Percentiles rank a stretch among this genome's conserved stretches.
These are phyloP conservation scores for Coemansia sp. DNA, from an alignment of 192 early-diverging fungal species.

Conservation along the genomic window DNA sequence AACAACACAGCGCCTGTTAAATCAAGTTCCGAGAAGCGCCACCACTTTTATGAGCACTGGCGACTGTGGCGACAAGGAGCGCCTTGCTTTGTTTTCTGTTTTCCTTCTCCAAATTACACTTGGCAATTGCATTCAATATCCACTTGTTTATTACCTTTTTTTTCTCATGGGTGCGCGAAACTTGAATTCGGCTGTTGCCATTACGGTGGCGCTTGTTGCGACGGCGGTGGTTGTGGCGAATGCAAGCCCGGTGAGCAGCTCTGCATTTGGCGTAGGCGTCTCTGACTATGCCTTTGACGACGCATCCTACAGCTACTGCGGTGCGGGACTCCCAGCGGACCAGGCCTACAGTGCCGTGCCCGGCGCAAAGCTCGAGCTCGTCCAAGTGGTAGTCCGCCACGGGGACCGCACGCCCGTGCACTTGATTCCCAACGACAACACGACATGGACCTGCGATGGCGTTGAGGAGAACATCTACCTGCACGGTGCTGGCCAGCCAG, in stretches of 20 bases:
- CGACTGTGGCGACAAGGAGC: not conserved
- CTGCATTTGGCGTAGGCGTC: slow-evolving; percentile 9
- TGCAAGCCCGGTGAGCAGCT: slow-evolving; percentile 6
- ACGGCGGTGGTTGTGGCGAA: slow-evolving; percentile 12
- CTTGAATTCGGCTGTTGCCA: not conserved
- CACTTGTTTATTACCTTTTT: not conserved
- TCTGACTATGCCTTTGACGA: slow-evolving; percentile 19
- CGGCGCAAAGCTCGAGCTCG: slow-evolving; percentile 55
- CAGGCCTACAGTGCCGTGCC: slow-evolving; percentile 30
- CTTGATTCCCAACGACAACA: slow-evolving; percentile 39
- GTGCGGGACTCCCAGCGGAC: slow-evolving; percentile 28
- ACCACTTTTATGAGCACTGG: not conserved
- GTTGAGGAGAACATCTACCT: slow-evolving; percentile 38
- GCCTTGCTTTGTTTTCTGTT: not conserved
- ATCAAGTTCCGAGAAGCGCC: not conserved
- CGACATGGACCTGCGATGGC: slow-evolving; percentile 42
- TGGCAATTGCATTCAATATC: too few species aligned
- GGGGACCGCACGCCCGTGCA: slow-evolving; percentile 58
- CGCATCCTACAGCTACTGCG: slow-evolving; percentile 41
- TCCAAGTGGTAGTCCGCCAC: slow-evolving; percentile 63
- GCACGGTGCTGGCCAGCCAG: slow-evolving; percentile 21
- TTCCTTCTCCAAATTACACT: too few species aligned
- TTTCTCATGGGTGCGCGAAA: not conserved
- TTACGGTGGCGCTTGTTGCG: slow-evolving; percentile 8
- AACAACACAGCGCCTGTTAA: too few species aligned